Evolutionary conservation across 2,329 filamentous ascomycete genomes (phyloP), one percentile per base, ranked within the genome.

Genomic region (Thyridium curvatum): DNA sequence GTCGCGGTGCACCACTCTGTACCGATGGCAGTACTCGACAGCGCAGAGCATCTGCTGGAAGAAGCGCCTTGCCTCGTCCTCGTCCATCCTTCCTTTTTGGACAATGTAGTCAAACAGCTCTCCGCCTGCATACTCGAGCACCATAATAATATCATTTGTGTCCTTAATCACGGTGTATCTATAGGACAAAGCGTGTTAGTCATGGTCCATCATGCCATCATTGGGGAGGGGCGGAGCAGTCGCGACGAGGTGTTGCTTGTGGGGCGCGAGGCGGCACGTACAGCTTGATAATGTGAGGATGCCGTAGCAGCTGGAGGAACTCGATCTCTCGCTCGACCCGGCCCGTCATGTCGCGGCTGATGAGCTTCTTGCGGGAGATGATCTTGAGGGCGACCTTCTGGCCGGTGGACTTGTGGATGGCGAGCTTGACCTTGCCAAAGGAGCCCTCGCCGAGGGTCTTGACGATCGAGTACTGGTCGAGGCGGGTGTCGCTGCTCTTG

Each of bases 31-130:
- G 67, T 98, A 98, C 61, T 98, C 93, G 51, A 98, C 93, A 32
- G 93, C 93, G 61, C 93, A 96, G 39, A 98, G 86, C 66, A 98
- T 98, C 64, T 98, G 93, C 64, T 98, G 93, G 64, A 98, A 98
- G 71, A 98, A 96, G 51, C 91, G 88, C 41, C 93, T 82, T n/a
- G 93, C 93, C 59, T 94, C 86, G 44, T 82, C 76, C 62, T 98
- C 93, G 51, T 84, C 81, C 75, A 97, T 88, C 56, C 86, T 83
- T 40, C 93, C 93, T 58, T 96, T 82, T 56, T 90, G 84, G 42
- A 98, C 93, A 46, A 98, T 93, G 65, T 97, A 97, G 64, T 98
- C 91, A 65, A 98, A 98, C 43, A 98, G 74, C 64, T 98, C 93
- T 44, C 87, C 87, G 45, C 93, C 93, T 32, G 93, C 93, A 64